phyloP scores from a whole-genome alignment of 2,329 filamentous ascomycete species.

The Xylariaceae sp. region DNA sequence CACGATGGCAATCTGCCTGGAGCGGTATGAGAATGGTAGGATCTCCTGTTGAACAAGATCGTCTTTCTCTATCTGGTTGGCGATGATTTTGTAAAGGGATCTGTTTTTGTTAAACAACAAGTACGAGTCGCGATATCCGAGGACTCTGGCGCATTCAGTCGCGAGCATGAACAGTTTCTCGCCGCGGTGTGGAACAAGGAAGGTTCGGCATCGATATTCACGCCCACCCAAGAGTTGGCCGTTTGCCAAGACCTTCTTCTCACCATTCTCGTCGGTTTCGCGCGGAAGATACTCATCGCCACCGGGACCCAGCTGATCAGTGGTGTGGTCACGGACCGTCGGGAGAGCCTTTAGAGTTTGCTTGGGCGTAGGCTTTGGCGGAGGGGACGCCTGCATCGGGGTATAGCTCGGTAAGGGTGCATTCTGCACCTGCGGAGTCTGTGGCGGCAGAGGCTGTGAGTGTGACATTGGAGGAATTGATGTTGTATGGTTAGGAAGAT shows the following conservation, averaged over 20 bases:
- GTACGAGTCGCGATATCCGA: constrained; percentile 96
- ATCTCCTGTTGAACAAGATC: constrained; percentile 93
- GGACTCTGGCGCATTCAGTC: constrained; percentile 89
- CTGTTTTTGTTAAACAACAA: constrained; percentile 97
- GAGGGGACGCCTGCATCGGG: constrained; percentile 52
- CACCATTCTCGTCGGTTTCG: constrained; percentile 86
- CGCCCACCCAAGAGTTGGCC: constrained; percentile 77
- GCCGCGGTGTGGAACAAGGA: constrained; percentile 82
- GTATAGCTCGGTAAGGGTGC: constrained; percentile 38
- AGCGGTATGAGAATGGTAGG: constrained; percentile 92
- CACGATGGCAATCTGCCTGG: constrained; percentile 97
- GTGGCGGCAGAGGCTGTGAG: constrained; percentile 41
- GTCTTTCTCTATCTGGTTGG: constrained; percentile 92
- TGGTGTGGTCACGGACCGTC: constrained; percentile 94
- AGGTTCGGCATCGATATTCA: constrained; percentile 89
- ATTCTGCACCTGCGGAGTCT: constrained; percentile 50
- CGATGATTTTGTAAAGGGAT: constrained; percentile 95
- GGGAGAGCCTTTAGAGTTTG: constrained; percentile 87
- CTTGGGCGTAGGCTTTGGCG: constrained; percentile 78
- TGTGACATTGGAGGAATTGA: constrained; percentile 42
- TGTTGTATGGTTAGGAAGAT: constrained; percentile 49
- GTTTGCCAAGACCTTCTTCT: constrained; percentile 84
- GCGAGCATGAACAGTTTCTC: constrained; percentile 98
- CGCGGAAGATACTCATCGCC: constrained; percentile 93
- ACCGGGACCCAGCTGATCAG: constrained; percentile 82